Evolutionary conservation across 2,329 filamentous ascomycete species (phyloP), one percentile per base, ranked within the genome.

Genomic region (Fusarium sp.): DNA sequence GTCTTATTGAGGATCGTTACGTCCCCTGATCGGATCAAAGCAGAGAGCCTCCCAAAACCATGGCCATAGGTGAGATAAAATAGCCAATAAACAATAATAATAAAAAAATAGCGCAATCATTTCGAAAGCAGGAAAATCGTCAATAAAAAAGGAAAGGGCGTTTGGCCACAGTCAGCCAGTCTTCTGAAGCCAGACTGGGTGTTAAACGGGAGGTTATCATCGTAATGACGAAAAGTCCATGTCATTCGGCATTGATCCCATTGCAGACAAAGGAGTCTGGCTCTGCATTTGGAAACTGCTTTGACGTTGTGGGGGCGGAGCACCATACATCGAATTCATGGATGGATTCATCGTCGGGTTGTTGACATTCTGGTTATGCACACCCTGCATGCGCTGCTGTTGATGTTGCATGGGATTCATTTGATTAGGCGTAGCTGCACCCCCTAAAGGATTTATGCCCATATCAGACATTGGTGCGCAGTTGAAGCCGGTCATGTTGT

Each of bases 391-490:
- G 21, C 75, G 75, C 14, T 76, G 76, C 21, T 73, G 58, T 26
- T 63, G 75, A 11, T 65, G 67, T 24, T 66, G 68, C 2, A 77
- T 60, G 7, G 67, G 60, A 50, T 65, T 64, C 24, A 75, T 71
- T 9, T 59, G 50, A 19, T 53, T 74, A 9, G 73, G 21, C n/a
- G 71, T 73, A 33, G 64, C 44, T 6, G 67, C 39, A 11, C 73
- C 75, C 31, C 81, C 80, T 53, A 87, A 77, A 1, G 84, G 83
- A 36, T 80, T 86, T 80, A 88, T 85, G 39, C 85, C 81, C 76
- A 88, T 84, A 9, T 88, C 86, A 2, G 84, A 77, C 65, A 88
- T 85, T 11, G 84, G 77, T 21, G 79, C 81, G 34, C 76, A 80
- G 51, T 68, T 69, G 28, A 84, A 88, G 5, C 83, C 82, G 38